Base-by-base conservation (phyloP, 257 asterid genomes). In the Solanum infundibuliforme region DNA sequence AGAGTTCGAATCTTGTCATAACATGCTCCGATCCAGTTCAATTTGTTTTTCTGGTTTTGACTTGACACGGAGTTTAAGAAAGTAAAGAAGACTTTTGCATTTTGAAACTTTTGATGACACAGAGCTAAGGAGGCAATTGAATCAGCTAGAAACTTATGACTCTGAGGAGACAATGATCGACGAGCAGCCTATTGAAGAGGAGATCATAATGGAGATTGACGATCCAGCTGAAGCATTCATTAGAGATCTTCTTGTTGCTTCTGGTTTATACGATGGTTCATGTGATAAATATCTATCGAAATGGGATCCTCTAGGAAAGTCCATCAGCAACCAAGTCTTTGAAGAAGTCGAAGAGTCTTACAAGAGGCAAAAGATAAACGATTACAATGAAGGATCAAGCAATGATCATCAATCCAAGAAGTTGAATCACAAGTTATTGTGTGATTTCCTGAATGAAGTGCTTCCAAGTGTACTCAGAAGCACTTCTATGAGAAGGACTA, bases 231-330 rank as follows among this genome's bases (percentile, higher is more conserved):
- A 96, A 93, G 94, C 96, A 89, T 97, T 93, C 68, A 62, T 97
- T 52, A 92, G 95, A 91, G 98, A 96, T 87, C 92, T 97, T 92
- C 98, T 97, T 13, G 85, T 94, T 35, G 97, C 94, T 90, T 93
- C 98, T 85, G 98, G 99, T 86, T 90, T 95, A n/a, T 97, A 94
- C 41, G 93, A 93, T 87, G 96, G 94, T 85, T 90, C 98, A 34
- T 90, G 82, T 74, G 90, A 92, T 68, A 91, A 84, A 86, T 90
- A 96, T 77, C 77, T 91, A 83, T 91, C 96, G 32, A 96, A 93
- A 89, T 94, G 96, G 98, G 98, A 96, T 81, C 95, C 96, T 12
- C 92, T 92, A 3, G 98, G 98, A 23, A 96, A 92, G 94, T 94
- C 96, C 83, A 91, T 96, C 46, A 92, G 95, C 94, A 82, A 91